phyloP scores from a whole-genome alignment of 371 early-diverging fungal genomes.

The Circinella umbellata region DNA sequence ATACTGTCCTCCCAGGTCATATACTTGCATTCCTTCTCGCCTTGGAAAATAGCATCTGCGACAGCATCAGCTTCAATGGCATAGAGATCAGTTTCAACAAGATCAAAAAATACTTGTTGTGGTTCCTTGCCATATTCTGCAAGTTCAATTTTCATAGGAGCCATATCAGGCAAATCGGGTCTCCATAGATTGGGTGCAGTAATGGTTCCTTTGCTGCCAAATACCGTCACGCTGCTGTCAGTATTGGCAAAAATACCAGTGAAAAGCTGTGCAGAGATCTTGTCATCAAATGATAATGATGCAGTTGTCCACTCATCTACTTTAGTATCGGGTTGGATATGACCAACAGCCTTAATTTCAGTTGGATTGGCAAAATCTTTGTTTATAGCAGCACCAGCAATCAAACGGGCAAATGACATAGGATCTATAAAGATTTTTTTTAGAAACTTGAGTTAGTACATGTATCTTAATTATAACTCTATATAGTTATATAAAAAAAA shows the following conservation, averaged over 20 bases:
- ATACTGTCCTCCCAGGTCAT: constrained; percentile 52
- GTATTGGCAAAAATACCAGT: constrained; percentile 47
- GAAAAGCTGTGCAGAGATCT: constrained; percentile 43
- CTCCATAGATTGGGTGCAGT: constrained; percentile 46
- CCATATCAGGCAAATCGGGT: constrained; percentile 46
- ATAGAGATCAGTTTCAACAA: constrained; percentile 40
- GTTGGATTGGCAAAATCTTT: constrained; percentile 28
- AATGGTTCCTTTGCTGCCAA: constrained; percentile 42
- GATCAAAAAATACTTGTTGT: constrained; percentile 27
- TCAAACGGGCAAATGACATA: constrained; percentile 47
- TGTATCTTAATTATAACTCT: too few species aligned
- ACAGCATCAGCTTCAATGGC: constrained; percentile 51
- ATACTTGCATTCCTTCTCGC: constrained; percentile 39
- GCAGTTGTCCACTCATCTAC: constrained; percentile 56
- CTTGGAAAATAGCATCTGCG: constrained; percentile 39
- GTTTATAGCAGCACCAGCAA: constrained; percentile 40
- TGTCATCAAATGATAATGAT: constrained; percentile 36
- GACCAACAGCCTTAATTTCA: constrained; percentile 43
- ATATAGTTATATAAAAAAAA: too few species aligned
- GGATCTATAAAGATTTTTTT: constrained; percentile 34
- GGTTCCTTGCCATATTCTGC: constrained; percentile 29
- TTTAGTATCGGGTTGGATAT: constrained; percentile 42
- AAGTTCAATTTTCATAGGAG: constrained; percentile 37
- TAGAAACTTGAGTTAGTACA: not conserved
- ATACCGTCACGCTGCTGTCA: constrained; percentile 39